These are phyloP conservation scores for Aspergillus conjunctus DNA, from an alignment of 495 filamentous ascomycete species.

Conservation along the genomic window DNA sequence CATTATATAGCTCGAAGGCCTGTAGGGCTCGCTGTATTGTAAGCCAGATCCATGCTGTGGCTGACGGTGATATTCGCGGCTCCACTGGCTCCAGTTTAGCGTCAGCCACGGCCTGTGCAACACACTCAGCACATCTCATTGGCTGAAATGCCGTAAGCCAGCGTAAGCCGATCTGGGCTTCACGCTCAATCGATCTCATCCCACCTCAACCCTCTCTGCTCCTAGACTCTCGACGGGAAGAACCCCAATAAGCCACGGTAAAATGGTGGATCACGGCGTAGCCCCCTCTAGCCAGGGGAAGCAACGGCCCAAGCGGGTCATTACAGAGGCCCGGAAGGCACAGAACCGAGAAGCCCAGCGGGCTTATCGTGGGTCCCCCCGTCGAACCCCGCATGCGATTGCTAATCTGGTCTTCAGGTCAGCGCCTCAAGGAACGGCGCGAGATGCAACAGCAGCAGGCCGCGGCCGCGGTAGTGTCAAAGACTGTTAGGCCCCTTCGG, in stretches of 20 bases:
- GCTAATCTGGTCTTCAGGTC: slow-evolving; percentile 11
- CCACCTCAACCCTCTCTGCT: background rate
- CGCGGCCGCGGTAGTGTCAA: background rate
- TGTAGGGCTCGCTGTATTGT: background rate
- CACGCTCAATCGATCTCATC: background rate
- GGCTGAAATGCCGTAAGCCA: slow-evolving; percentile 27
- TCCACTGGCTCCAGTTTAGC: background rate
- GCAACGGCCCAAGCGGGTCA: slow-evolving; percentile 32
- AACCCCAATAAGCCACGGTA: background rate
- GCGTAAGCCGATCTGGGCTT: slow-evolving; percentile 17
- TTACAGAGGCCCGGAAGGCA: slow-evolving; percentile 44
- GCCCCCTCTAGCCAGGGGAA: background rate
- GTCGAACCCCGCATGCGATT: background rate
- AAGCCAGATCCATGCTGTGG: background rate
- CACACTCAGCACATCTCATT: slow-evolving; percentile 15
- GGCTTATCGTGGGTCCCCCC: slow-evolving; percentile 36
- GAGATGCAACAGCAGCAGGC: background rate
- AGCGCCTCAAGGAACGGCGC: slow-evolving; percentile 24
- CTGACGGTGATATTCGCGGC: background rate
- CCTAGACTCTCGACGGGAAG: background rate
- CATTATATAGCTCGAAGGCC: background rate
- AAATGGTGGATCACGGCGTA: background rate
- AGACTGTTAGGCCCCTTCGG: background rate
- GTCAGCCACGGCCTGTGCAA: background rate
- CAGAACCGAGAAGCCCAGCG: slow-evolving; percentile 47